A percentile compares a stretch with the other conserved stretches of the same genome.
phyloP scores from a whole-genome alignment of 306 rosid species.

The Geum urbanum region DNA sequence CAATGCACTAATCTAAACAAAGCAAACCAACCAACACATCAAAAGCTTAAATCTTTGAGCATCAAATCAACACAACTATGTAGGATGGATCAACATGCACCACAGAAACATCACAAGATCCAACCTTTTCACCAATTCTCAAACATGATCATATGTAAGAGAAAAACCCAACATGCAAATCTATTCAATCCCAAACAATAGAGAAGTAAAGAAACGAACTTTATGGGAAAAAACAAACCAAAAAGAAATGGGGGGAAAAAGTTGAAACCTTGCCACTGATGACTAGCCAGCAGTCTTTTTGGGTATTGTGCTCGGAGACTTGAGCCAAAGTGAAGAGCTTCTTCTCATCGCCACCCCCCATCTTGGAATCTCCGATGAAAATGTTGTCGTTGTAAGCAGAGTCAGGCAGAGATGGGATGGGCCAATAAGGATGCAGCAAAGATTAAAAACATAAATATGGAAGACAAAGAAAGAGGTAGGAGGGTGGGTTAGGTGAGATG shows the following conservation, averaged over 20 bases:
- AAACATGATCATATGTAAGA: not conserved
- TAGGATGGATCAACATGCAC: not conserved
- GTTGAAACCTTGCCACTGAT: constrained; percentile 43
- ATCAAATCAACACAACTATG: not conserved
- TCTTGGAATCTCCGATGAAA: constrained; percentile 1
- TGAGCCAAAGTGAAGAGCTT: constrained; percentile 39
- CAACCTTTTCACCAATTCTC: not conserved
- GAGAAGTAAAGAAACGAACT: not conserved
- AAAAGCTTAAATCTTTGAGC: not conserved
- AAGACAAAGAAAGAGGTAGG: not conserved
- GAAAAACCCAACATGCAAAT: not conserved
- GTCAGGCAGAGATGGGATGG: too few relatives aligned
- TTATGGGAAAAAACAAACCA: not conserved
- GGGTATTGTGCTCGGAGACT: constrained; percentile 41
- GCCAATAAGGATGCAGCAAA: not conserved
- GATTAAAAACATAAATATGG: not conserved
- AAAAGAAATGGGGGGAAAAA: not conserved
- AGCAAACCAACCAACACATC: not conserved
- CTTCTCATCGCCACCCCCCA: constrained; percentile 36
- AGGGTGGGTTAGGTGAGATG: constrained; percentile 12
- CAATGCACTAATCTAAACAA: too few relatives aligned
- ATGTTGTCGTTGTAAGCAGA: too few relatives aligned
- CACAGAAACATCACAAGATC: constrained; percentile 9
- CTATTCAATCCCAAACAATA: not conserved
- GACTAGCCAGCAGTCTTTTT: constrained; percentile 49